Evolutionary conservation across 202 grass and related monocot genomes (phyloP).

Genomic region (Carex sylvatica): DNA sequence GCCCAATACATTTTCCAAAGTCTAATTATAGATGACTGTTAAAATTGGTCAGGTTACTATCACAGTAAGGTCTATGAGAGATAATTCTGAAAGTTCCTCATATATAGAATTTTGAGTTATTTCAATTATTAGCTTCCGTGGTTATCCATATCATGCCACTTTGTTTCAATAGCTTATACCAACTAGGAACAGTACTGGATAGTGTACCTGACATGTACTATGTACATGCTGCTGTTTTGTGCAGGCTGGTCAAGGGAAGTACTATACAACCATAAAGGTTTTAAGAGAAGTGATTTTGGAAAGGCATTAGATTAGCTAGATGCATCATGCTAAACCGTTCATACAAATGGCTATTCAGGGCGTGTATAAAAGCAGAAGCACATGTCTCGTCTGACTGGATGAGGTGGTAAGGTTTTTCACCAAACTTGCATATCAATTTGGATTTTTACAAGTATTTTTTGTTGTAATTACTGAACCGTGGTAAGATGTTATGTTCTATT

Average conservation of each 20-base stretch:
- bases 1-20: slow-evolving; percentile 56
- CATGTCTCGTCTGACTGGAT: slow-evolving; percentile 58
- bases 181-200: slow-evolving; percentile 37
- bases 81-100: slow-evolving; percentile 60
- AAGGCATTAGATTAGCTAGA: slow-evolving; percentile 60
- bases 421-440: slow-evolving; percentile 49
- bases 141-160: slow-evolving; percentile 51
- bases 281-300: slow-evolving; percentile 44
- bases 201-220: slow-evolving; percentile 38
- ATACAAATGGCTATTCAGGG: slow-evolving; percentile 54
- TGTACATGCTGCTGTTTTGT: slow-evolving; percentile 51
- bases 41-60: slow-evolving; percentile 29
- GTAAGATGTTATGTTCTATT: neutral
- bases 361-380: slow-evolving; percentile 46
- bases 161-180: slow-evolving; percentile 60
- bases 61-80: slow-evolving; percentile 21
- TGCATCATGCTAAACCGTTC: slow-evolving; percentile 52
- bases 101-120: slow-evolving; percentile 46
- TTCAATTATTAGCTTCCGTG: slow-evolving; percentile 44
- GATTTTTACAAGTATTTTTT: neutral
- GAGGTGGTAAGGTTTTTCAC: slow-evolving; percentile 51
- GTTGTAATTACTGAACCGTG: neutral
- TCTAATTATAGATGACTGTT: slow-evolving; percentile 51
- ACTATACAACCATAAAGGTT: slow-evolving; percentile 33
- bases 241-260: slow-evolving; percentile 42